Evolutionary conservation across 768 basidiomycete species (phyloP), one percentile per base, ranked within the genome.

Genomic region (Tulasnella sp.): DNA sequence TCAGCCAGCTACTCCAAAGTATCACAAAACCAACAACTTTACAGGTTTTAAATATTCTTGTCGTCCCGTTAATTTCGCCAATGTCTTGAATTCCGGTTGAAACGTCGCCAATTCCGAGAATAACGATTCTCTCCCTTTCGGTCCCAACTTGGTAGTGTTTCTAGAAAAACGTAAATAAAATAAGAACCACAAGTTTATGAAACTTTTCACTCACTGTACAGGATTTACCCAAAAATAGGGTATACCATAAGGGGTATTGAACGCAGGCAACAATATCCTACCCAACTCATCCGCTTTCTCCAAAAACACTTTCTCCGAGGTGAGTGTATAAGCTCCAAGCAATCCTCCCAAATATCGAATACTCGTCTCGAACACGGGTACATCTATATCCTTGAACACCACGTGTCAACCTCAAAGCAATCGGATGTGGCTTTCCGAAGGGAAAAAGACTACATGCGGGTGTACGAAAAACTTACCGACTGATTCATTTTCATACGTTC

Each of bases 331-430:
- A 0, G 84, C 87, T 2, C 83, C 83, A 4, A 92, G 72, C 1
- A 92, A 69, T 5, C 91, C 92, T 2, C 90, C 91, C 1, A 96
- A 76, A 58, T 92, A 84, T 28, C 91, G 78, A 54, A 95, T 95
- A 35, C 83, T 77, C 0, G 88, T 92, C 68, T 92, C 85, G 54
- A 86, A 87, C 62, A 79, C 83, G 1, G 79, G 79, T 6, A 53
- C 47, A n/a, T n/a, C n/a, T n/a, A n/a, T n/a, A n/a, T n/a, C n/a
- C n/a, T n/a, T n/a, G n/a, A n/a, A n/a, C n/a, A n/a, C n/a, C n/a
- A n/a, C n/a, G n/a, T n/a, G n/a, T n/a, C n/a, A n/a, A n/a, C n/a
- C n/a, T n/a, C n/a, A n/a, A n/a, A n/a, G n/a, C n/a, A n/a, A n/a
- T n/a, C n/a, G n/a, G n/a, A n/a, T n/a, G n/a, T n/a, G n/a, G n/a